Conservation (phyloP, 2,329 filamentous ascomycete genomes). For the Alternaria sp. region DNA sequence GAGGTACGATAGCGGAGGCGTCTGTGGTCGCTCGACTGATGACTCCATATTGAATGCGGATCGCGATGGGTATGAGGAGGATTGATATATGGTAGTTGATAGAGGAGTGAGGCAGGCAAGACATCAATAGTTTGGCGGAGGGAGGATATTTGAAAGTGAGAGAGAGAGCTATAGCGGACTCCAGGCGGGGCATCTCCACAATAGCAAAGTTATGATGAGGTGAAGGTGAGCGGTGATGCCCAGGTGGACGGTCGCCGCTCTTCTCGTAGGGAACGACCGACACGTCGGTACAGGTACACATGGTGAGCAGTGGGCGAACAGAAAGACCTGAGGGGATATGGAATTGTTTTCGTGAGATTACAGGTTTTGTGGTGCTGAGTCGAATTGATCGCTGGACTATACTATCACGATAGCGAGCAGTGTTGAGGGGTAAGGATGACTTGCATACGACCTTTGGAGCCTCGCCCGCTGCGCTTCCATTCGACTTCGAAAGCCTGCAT, state of each 20-base stretch:
- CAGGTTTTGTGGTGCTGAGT: neutral
- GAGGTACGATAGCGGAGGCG: conserved; percentile 15
- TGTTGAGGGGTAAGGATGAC: neutral
- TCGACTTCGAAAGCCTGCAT: neutral
- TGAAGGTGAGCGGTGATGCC: conserved; percentile 13
- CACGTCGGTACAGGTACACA: too few species aligned
- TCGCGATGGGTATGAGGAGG: neutral
- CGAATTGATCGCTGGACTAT: neutral
- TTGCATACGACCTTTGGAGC: too few species aligned
- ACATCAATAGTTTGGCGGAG: neutral
- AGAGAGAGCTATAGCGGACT: neutral
- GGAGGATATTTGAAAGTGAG: conserved; percentile 13
- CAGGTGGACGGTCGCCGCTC: neutral
- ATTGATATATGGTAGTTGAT: neutral
- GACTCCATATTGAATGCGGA: neutral
- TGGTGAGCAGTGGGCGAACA: neutral
- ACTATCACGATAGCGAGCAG: neutral
- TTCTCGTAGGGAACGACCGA: neutral
- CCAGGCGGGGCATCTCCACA: neutral
- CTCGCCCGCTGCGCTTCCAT: neutral
- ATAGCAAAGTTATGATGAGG: neutral
- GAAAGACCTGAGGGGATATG: neutral
- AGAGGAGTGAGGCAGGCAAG: neutral
- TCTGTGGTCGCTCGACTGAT: conserved; percentile 6
- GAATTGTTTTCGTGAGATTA: neutral